Evolutionary conservation across 2,329 filamentous ascomycete genomes (phyloP).

Genomic region (Didymella exigua): DNA sequence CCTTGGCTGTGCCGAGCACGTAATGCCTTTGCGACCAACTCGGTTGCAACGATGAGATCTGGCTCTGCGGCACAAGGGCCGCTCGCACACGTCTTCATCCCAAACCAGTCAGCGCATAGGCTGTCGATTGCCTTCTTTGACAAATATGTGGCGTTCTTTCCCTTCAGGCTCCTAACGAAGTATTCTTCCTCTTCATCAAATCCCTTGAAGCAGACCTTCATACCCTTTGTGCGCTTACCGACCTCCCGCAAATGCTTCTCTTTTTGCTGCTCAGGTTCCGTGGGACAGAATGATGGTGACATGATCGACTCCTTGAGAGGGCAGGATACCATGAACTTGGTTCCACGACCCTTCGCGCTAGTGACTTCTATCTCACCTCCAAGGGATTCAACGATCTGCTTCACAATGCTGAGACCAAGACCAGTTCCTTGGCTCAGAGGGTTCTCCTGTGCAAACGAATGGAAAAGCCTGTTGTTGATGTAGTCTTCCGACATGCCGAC

Average conservation of each 20-base stretch:
- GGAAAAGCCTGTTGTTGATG: constrained; percentile 44
- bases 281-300: constrained; percentile 35
- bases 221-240: constrained; percentile 36
- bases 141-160: constrained; percentile 40
- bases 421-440: constrained; percentile 48
- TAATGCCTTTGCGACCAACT: constrained; percentile 37
- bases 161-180: constrained; percentile 40
- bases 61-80: constrained; percentile 20
- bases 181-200: constrained; percentile 43
- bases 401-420: constrained; percentile 49
- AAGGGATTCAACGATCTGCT: constrained; percentile 46
- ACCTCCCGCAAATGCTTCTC: constrained; percentile 30
- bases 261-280: constrained; percentile 30
- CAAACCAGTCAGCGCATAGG: constrained; percentile 46
- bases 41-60: constrained; percentile 42
- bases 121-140: constrained; percentile 40
- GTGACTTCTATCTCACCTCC: constrained; percentile 46
- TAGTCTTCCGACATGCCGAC: constrained; percentile 51
- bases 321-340: constrained; percentile 46
- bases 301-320: constrained; percentile 39
- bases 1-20: constrained; percentile 34
- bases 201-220: constrained; percentile 41
- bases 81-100: constrained; percentile 34
- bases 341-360: constrained; percentile 45
- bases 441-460: constrained; percentile 50